Evolutionary conservation across 2,329 filamentous ascomycete species (phyloP).

Genomic region (Aureobasidium sp.): DNA sequence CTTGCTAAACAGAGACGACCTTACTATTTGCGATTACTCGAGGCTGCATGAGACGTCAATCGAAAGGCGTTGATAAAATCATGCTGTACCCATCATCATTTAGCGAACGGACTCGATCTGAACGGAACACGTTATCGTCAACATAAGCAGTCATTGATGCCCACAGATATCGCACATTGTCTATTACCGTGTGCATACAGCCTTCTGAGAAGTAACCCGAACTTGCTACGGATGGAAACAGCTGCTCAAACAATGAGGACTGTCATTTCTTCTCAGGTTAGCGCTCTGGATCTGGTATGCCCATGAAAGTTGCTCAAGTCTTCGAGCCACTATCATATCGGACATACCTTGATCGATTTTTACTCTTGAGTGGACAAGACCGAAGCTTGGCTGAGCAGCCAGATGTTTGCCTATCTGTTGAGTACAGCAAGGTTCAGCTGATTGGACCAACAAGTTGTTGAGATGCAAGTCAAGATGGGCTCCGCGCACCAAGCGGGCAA

Average conservation of each 20-base stretch:
- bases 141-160: not conserved
- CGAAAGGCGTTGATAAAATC: not conserved
- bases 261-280: not conserved
- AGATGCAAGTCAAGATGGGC: not conserved
- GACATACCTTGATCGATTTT: not conserved
- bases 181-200: too few species aligned
- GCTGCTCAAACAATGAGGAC: too few species aligned
- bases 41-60: not conserved
- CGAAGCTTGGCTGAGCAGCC: not conserved
- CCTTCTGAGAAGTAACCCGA: too few species aligned
- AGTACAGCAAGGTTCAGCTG: not conserved
- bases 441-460: not conserved
- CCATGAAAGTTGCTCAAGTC: not conserved
- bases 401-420: not conserved
- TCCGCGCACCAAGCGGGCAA: not conserved
- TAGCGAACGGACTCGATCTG: not conserved
- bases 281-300: not conserved
- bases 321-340: not conserved
- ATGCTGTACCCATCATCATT: not conserved
- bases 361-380: not conserved
- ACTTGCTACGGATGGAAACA: too few species aligned
- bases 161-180: not conserved
- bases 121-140: not conserved
- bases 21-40: not conserved
- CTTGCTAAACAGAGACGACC: not conserved